phyloP scores from a whole-genome alignment of 768 basidiomycete genomes.

The Tricholoma matsutake region DNA sequence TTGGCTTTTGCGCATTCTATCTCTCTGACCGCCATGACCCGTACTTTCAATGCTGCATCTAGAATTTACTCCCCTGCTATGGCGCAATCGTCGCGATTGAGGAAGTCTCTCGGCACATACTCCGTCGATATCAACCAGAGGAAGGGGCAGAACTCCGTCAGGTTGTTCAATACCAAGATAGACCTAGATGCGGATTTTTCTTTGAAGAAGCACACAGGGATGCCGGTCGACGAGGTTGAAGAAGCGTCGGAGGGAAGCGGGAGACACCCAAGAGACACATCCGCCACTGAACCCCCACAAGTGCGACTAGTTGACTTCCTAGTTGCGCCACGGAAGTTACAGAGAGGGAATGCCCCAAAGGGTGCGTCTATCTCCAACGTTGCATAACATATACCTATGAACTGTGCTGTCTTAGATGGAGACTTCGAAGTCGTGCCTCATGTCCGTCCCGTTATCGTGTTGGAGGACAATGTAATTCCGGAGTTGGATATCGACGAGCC shows the following conservation, averaged over 20 bases:
- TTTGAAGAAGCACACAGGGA: not conserved
- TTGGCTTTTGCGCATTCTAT: not conserved
- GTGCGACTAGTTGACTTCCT: conserved; percentile 21
- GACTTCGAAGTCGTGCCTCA: conserved; percentile 59
- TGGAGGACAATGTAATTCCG: conserved; percentile 44
- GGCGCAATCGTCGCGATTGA: not conserved
- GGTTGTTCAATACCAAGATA: not conserved
- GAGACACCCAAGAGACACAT: not conserved
- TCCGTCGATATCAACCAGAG: not conserved
- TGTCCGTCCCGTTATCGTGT: conserved; percentile 52
- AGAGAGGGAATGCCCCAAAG: conserved; percentile 27
- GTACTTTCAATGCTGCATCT: not conserved
- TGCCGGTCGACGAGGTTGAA: conserved; percentile 6
- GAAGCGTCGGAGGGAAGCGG: conserved; percentile 13
- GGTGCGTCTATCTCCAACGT: conserved; percentile 30
- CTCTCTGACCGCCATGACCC: not conserved
- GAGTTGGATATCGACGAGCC: conserved; percentile 50
- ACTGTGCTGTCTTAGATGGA: conserved; percentile 28
- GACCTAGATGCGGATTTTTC: not conserved
- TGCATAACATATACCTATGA: not conserved
- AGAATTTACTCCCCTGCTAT: not conserved
- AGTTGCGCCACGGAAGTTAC: conserved; percentile 33
- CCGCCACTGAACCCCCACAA: conserved; percentile 8
- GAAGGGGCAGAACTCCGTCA: not conserved
- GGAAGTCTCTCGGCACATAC: not conserved